Base-by-base conservation (phyloP, 2,329 filamentous ascomycete genomes). In the Colletotrichum melonis region DNA sequence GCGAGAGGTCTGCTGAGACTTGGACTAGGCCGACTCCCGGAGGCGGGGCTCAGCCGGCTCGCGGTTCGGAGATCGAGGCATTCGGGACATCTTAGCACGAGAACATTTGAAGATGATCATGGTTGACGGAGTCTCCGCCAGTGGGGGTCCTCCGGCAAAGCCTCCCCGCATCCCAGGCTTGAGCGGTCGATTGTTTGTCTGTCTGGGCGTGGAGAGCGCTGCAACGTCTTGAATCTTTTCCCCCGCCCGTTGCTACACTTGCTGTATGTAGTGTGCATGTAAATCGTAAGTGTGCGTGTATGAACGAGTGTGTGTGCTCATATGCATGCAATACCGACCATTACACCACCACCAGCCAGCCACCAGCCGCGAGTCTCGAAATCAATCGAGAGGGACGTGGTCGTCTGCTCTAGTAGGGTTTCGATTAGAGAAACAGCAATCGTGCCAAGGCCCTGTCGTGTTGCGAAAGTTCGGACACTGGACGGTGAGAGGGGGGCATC, bases 391-490 rank as follows among this genome's bases (percentile, higher is more conserved):
- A 28, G 24, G 54, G 24, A n/a, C 54, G 16, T 57, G 54, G 14
- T 30, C 54, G 9, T 57, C 54, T 16, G 35, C 35, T 24, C 26
- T 63, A 32, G 26, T 7, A 46, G 19, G 26, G 26, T 35, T 14
- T 63, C 60, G n/a, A 35, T 32, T 4, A 52, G 26, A 56, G 69
- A 69, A 68, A 72, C 69, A 38, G 12, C 28, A 49, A 38, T 26
- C 49, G 64, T 54, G 69, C 69, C 63, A 57, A 55, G 49, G 19
- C 57, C 64, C 19, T 68, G 49, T 72, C 57, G 65, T 63, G 64
- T 63, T 68, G 69, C 58, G 65, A 49, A 68, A 58, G 64, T 28
- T 56, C 22, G 52, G 19, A 49, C 8, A 49, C 16, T 49, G 19
- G 8, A 22, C 19, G 42, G 42, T 7, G 42, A n/a, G 42, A 49